Percentiles rank a stretch among this genome's conserved stretches.
Evolutionary conservation across 2,329 filamentous ascomycete species (phyloP).

Genomic region (Aspergillus pseudonomiae): DNA sequence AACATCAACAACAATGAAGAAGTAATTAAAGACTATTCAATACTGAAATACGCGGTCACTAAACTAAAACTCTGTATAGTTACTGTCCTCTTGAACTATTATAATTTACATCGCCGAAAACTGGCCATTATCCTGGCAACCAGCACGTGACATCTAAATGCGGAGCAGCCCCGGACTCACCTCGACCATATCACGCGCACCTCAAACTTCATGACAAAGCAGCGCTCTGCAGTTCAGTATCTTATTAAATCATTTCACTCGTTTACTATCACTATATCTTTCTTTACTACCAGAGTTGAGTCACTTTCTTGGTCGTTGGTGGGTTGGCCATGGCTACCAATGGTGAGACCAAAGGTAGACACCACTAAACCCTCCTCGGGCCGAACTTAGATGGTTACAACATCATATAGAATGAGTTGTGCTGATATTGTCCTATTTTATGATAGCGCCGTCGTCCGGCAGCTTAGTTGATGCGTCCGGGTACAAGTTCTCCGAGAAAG

Average conservation of each 20-base stretch:
- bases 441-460: slow-evolving; percentile 20
- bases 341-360: slow-evolving; percentile 40
- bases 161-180: slow-evolving; percentile 2
- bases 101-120: background rate
- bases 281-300: background rate
- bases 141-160: background rate
- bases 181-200: slow-evolving; percentile 2
- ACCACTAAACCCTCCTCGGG: slow-evolving; percentile 8
- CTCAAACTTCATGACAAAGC: background rate
- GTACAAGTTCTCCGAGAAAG: slow-evolving; percentile 49
- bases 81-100: background rate
- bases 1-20: background rate
- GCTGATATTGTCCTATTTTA: background rate
- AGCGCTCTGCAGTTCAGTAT: background rate
- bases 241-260: background rate
- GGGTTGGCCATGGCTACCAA: slow-evolving; percentile 37
- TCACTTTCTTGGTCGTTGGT: slow-evolving; percentile 12
- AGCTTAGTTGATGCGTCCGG: slow-evolving; percentile 50
- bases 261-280: background rate
- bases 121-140: background rate
- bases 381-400: background rate
- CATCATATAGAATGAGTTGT: background rate
- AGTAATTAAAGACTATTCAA: background rate
- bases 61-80: background rate
- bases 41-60: background rate